Conservation (phyloP, 2,329 filamentous ascomycete species). For the Arthrinium phaeospermum region DNA sequence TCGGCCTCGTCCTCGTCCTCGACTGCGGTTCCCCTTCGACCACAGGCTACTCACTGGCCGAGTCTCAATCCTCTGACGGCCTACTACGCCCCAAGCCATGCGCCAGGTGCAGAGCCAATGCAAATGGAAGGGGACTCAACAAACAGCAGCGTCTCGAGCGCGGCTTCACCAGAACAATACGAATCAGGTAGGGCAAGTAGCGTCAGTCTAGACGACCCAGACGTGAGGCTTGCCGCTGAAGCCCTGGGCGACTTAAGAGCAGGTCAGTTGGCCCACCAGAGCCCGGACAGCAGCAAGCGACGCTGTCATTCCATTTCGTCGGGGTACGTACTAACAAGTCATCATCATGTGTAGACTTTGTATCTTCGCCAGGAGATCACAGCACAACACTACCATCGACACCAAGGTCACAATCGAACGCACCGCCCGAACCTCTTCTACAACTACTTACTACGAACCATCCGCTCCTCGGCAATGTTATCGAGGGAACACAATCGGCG, state of each 20-base stretch:
- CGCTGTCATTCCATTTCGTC: not conserved
- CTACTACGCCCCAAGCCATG: conserved; percentile 53
- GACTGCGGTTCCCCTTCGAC: conserved; percentile 29
- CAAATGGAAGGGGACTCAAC: conserved; percentile 55
- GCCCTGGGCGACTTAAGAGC: conserved; percentile 76
- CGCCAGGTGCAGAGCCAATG: conserved; percentile 49
- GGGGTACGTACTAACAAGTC: not conserved
- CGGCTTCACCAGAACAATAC: conserved; percentile 53
- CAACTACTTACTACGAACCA: conserved; percentile 88
- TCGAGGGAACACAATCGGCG: conserved; percentile 82
- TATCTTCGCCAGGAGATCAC: conserved; percentile 64
- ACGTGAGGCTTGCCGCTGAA: conserved; percentile 74
- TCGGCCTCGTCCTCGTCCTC: conserved; percentile 2
- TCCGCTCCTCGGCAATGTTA: conserved; percentile 82
- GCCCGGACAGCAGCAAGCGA: not conserved
- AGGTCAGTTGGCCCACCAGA: conserved; percentile 54
- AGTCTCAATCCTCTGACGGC: conserved; percentile 55
- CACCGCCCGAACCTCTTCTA: conserved; percentile 76
- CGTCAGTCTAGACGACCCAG: conserved; percentile 68
- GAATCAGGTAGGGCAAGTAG: conserved; percentile 53
- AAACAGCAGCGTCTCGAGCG: conserved; percentile 47
- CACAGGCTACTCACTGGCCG: conserved; percentile 49
- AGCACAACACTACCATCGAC: conserved; percentile 49
- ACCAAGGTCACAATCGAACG: conserved; percentile 44
- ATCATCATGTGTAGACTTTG: conserved; percentile 59